Base-by-base conservation (phyloP, 1,284 basidiomycete genomes). In the Heterobasidion annosum region DNA sequence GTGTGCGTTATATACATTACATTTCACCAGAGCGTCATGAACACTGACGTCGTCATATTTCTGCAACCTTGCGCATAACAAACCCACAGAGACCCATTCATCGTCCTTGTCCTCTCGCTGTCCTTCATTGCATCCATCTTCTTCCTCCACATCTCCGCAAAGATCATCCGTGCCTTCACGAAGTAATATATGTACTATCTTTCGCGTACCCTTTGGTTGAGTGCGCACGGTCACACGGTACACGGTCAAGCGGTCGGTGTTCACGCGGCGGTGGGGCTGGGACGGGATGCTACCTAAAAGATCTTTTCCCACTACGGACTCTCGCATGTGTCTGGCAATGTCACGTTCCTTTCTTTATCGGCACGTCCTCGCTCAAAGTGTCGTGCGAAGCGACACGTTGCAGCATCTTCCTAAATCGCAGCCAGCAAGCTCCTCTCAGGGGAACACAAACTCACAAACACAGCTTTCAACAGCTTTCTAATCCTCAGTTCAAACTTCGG, bases 51-150 rank as follows among this genome's bases (percentile, higher is more conserved):
- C 43, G 25, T 25, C 25, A 4, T 10, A 25, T 48, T 2, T 10
- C 19, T 33, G 10, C 8, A 50, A 35, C 10, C 34, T 34, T 50
- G 33, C 34, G 1, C n/a, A 12, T 19, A 16, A 10, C 32, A 33
- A 33, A 10, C 2, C 47, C 44, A 40, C 66, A 98, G 94, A 61
- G 96, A 99, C 73, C 96, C 96, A 6, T 98, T 95, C 74, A 95
- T 98, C 62, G 95, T 98, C 61, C 85, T 98, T 58, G 91, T 98
- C 60, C 85, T 99, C 45, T 97, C 96, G 25, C 83, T 99, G 58
- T 93, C 93, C 35, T 99, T 99, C 80, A 98, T 99, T 73, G 94
- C 88, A 56, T 97, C 93, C 56, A 98, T 99, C 68, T 98, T 99
- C 81, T 93, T 95, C 83, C 88, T 99, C 49, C 96, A 99, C 73